Evolutionary conservation across 208 protist species (phyloP), one percentile per base, ranked within the genome.

Genomic region (Wallacemonas sp.): DNA sequence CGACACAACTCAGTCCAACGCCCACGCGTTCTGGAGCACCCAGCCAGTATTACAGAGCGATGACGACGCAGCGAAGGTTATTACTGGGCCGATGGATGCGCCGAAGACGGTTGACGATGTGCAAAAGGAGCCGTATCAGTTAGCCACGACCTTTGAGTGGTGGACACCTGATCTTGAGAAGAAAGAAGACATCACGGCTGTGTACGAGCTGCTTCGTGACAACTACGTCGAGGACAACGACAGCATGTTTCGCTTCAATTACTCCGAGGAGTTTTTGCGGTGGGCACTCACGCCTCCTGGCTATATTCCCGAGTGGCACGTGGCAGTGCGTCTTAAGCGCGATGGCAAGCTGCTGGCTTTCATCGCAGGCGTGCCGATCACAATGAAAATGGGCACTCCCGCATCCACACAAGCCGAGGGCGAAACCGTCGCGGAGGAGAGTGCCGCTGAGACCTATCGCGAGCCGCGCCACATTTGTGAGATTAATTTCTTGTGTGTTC

Each of bases 221-320:
- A 99, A 99, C 72, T 99, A 99, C 75, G 98, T 99, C 5, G 98
- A 99, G 75, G 98, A 99, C 69, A 89, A 98, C 62, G 96, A 99
- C 55, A 94, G 86, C 71, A 99, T 99, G 93, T 99, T 99, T 79
- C 96, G 98, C 51, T 99, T 99, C 77, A 98, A 99, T 53, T 99
- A 99, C 77, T 98, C 97, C n/a, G 34, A 79, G 34, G 81, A 94
- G 27, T 99, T 99, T 71, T 75, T 99, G 5, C 80, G 75, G 24
- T 99, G 98, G 98, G 98, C 99, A 1, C 72, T 99, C 8, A 93
- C 80, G 21, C 97, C 98, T 24, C 99, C 98, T 22, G 95, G 91
- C 21, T 99, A 86, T 67, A 78, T 90, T 31, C 66, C 55, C 5
- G 84, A 98, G 12, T 99, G 98, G 98, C 98, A 99, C 75, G 80